Conservation (phyloP, 2,329 filamentous ascomycete genomes). For the Penicillium sp. region DNA sequence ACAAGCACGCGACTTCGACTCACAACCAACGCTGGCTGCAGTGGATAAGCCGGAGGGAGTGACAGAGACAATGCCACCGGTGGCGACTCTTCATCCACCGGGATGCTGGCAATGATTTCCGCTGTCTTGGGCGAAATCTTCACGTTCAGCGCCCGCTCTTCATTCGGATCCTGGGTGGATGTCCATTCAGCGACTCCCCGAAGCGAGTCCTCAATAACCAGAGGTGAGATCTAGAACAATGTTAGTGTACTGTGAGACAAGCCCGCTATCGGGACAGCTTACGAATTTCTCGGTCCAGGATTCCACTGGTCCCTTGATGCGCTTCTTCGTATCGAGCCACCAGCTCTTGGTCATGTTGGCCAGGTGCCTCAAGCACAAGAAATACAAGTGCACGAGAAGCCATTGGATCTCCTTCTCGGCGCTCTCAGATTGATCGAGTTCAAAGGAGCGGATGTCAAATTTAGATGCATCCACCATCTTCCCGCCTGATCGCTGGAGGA, state of each 20-base stretch:
- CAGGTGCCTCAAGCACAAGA: constrained; percentile 64
- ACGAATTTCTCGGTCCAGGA: constrained; percentile 79
- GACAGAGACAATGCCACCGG: constrained; percentile 70
- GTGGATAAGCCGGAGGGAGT: constrained; percentile 69
- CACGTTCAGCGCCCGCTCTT: constrained; percentile 50
- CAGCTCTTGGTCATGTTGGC: constrained; percentile 73
- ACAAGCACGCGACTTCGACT: constrained; percentile 77
- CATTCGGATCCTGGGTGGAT: constrained; percentile 40
- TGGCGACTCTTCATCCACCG: constrained; percentile 77
- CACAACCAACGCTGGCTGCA: constrained; percentile 66
- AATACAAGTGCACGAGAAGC: constrained; percentile 79
- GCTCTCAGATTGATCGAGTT: constrained; percentile 51
- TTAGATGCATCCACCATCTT: constrained; percentile 62
- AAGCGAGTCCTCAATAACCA: constrained; percentile 35
- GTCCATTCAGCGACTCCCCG: constrained; percentile 36
- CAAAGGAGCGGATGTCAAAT: constrained; percentile 59
- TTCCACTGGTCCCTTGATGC: constrained; percentile 71
- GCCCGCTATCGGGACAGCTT: too few species aligned
- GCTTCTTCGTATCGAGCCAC: constrained; percentile 73
- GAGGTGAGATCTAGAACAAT: constrained; percentile 34
- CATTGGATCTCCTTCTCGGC: constrained; percentile 69
- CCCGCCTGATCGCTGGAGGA: constrained; percentile 68
- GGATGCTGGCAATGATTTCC: constrained; percentile 76
- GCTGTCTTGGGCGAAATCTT: constrained; percentile 62
- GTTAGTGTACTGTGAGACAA: too few species aligned